These are phyloP conservation scores for Tieghemiomyces parasiticus DNA, from an alignment of 192 early-diverging fungal genomes.

Conservation along the genomic window DNA sequence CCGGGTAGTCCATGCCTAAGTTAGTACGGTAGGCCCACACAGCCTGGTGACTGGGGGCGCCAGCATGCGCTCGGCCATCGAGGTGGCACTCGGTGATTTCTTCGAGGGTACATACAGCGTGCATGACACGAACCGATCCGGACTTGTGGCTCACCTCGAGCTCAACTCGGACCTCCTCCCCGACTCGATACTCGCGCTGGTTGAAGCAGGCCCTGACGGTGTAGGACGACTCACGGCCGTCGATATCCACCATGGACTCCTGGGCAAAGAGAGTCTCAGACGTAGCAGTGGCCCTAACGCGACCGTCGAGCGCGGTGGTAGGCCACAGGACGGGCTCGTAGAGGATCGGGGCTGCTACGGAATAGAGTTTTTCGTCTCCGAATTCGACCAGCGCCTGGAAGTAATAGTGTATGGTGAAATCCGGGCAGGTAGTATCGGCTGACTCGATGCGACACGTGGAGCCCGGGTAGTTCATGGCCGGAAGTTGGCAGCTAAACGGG, in stretches of 20 bases:
- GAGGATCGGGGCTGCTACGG: not conserved
- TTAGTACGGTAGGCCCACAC: not conserved
- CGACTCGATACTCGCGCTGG: not conserved
- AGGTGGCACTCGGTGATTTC: conserved; percentile 7
- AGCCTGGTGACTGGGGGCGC: not conserved
- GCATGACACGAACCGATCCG: not conserved
- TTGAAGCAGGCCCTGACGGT: not conserved
- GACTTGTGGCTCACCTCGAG: conserved; percentile 4
- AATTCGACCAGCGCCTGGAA: conserved; percentile 5
- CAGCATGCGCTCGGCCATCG: not conserved
- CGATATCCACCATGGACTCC: not conserved
- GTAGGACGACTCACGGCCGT: conserved; percentile 1
- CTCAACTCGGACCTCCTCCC: not conserved
- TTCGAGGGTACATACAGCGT: not conserved
- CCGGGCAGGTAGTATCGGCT: not conserved
- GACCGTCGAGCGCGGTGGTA: not conserved
- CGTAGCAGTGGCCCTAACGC: too few species aligned
- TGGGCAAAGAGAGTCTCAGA: not conserved
- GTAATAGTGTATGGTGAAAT: not conserved
- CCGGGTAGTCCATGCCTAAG: not conserved
- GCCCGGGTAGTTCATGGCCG: conserved; percentile 1
- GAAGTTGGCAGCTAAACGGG: conserved; percentile 7
- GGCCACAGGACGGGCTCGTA: conserved; percentile 1
- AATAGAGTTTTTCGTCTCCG: not conserved
- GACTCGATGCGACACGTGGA: not conserved